A percentile compares a stretch with the other conserved stretches of the same genome.
These are phyloP conservation scores for Eucalyptus victrix DNA, from an alignment of 345 rosid genomes.

Conservation along the genomic window DNA sequence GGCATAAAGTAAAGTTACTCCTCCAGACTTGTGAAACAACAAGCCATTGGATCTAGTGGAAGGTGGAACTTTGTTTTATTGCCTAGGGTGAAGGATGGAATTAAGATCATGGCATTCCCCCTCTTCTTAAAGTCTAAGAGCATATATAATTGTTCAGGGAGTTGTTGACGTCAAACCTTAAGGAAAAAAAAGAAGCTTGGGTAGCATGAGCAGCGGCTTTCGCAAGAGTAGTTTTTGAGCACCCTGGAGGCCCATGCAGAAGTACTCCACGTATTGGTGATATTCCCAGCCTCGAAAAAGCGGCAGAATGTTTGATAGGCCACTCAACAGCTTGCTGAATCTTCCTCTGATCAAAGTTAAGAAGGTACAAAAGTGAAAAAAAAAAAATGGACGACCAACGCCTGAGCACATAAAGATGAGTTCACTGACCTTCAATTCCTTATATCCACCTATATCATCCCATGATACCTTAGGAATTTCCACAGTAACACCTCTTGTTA, in stretches of 20 bases:
- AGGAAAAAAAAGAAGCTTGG: slow-evolving; percentile 82
- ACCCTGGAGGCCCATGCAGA: slow-evolving; percentile 97
- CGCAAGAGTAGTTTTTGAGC: slow-evolving; percentile 97
- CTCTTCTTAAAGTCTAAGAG: not conserved
- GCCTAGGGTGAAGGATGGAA: not conserved
- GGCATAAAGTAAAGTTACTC: not conserved
- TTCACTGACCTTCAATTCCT: slow-evolving; percentile 43
- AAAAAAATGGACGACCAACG: not conserved
- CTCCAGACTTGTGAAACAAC: not conserved
- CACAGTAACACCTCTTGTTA: slow-evolving; percentile 82
- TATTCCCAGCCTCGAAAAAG: slow-evolving; percentile 65
- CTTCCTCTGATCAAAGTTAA: slow-evolving; percentile 45
- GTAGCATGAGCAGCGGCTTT: slow-evolving; percentile 95
- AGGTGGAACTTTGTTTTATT: not conserved
- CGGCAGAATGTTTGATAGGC: slow-evolving; percentile 81
- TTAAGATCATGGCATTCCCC: not conserved
- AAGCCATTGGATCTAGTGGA: not conserved
- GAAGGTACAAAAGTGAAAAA: not conserved
- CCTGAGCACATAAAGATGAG: not conserved
- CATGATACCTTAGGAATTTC: slow-evolving; percentile 87
- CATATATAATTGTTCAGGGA: not conserved
- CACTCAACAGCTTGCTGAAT: slow-evolving; percentile 89
- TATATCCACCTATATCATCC: slow-evolving; percentile 89
- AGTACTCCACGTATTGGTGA: slow-evolving; percentile 81
- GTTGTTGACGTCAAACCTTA: not conserved